Conservation (phyloP, 208 protist genomes). For the Leishmania mexicana region DNA sequence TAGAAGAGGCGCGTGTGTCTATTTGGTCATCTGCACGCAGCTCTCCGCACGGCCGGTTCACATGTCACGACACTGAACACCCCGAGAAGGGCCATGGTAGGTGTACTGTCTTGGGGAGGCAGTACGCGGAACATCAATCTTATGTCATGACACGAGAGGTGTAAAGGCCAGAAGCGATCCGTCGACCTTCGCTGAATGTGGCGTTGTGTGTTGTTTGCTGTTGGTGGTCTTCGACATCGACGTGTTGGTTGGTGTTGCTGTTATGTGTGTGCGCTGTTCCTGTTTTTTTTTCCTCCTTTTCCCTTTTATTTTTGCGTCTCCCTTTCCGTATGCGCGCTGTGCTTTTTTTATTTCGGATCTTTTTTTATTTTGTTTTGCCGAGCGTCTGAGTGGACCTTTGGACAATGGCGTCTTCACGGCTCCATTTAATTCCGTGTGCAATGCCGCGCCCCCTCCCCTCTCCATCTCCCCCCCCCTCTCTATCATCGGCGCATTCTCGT, state of each 20-base stretch:
- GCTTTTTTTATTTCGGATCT: not conserved
- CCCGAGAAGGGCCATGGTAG: not conserved
- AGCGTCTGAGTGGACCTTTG: not conserved
- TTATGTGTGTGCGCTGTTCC: not conserved
- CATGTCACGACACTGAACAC: not conserved
- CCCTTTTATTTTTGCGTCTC: not conserved
- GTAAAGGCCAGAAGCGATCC: not conserved
- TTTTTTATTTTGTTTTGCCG: not conserved
- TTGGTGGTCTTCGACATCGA: not conserved
- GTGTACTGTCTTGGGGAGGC: conserved; percentile 8
- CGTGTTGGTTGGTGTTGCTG: not conserved
- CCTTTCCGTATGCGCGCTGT: not conserved
- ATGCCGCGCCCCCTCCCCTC: conserved; percentile 1
- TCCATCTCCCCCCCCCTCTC: conserved; percentile 5
- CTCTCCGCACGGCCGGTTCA: not conserved
- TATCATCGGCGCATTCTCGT: not conserved
- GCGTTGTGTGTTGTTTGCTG: not conserved
- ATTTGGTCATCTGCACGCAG: not conserved
- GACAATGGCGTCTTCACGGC: not conserved
- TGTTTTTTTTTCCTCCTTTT: not conserved
- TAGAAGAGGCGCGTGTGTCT: not conserved
- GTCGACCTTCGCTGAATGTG: not conserved
- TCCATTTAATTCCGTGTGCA: not conserved
- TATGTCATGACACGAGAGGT: too few species aligned
- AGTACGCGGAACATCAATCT: not conserved